A percentile compares a stretch with the other conserved stretches of the same genome.
phyloP scores from a whole-genome alignment of 305 asterid genomes.

The Caryopteris hybrid region DNA sequence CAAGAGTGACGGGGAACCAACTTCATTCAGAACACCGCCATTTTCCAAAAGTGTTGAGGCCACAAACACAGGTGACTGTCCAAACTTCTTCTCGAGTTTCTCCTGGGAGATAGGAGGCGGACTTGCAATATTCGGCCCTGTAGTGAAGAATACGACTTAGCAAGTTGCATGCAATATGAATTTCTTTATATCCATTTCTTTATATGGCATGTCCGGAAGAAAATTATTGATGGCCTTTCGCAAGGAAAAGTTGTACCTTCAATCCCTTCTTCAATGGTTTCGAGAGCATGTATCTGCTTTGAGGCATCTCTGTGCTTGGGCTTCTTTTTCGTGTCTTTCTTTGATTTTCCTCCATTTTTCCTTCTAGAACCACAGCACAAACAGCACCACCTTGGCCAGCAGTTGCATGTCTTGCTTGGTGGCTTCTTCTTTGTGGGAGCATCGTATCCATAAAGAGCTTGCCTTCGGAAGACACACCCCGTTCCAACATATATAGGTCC shows the following conservation, averaged over 20 bases:
- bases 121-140: slow-evolving; percentile 35
- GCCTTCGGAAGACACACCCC: slow-evolving; percentile 77
- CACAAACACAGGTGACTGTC: slow-evolving; percentile 73
- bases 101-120: slow-evolving; percentile 43
- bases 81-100: slow-evolving; percentile 74
- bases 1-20: slow-evolving; percentile 42
- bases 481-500: slow-evolving; percentile 95
- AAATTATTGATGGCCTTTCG: background rate
- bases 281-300: slow-evolving; percentile 85
- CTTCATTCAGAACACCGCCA: slow-evolving; percentile 49
- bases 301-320: slow-evolving; percentile 67
- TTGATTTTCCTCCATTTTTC: slow-evolving; percentile 48
- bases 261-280: slow-evolving; percentile 71
- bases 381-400: slow-evolving; percentile 80
- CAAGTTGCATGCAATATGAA: background rate
- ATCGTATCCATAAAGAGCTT: slow-evolving; percentile 73
- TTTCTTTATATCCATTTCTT: background rate
- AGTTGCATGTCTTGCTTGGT: slow-evolving; percentile 81
- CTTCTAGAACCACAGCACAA: slow-evolving; percentile 52
- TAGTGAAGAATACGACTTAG: slow-evolving; percentile 8
- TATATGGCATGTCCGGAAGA: background rate
- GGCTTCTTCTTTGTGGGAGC: slow-evolving; percentile 65
- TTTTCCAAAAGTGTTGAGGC: slow-evolving; percentile 60
- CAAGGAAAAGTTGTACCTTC: slow-evolving; percentile 36
- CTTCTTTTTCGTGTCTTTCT: slow-evolving; percentile 46